These are phyloP conservation scores for Ceratocystis cubensis DNA, from an alignment of 2,329 filamentous ascomycete species.

Conservation along the genomic window DNA sequence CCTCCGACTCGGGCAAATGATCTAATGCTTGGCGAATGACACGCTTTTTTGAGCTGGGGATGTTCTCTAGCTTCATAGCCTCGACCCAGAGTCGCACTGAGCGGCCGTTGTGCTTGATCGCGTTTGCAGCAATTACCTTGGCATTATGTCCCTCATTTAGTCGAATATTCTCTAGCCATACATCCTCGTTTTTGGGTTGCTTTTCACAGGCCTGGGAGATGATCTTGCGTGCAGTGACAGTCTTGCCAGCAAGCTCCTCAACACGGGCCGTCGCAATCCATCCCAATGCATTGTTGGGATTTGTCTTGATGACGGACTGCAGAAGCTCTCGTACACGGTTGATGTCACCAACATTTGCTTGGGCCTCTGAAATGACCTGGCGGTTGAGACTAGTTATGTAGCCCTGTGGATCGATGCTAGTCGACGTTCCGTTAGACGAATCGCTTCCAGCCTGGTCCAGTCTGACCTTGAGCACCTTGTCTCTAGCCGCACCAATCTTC, in stretches of 20 bases:
- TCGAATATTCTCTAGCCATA: conserved; percentile 91
- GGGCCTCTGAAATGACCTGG: conserved; percentile 63
- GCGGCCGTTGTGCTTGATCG: conserved; percentile 79
- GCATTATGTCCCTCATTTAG: conserved; percentile 86
- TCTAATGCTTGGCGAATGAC: conserved; percentile 86
- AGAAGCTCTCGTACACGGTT: conserved; percentile 83
- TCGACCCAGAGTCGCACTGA: conserved; percentile 89
- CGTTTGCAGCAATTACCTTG: conserved; percentile 86
- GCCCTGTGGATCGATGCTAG: conserved; percentile 86
- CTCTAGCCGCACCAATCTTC: conserved; percentile 87
- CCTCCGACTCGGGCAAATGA: conserved; percentile 84
- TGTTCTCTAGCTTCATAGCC: conserved; percentile 82
- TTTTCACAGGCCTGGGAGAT: conserved; percentile 81
- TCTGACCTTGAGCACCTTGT: conserved; percentile 90
- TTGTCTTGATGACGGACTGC: conserved; percentile 96
- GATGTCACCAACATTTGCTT: conserved; percentile 83
- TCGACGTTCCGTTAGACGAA: conserved; percentile 63
- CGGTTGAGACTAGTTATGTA: conserved; percentile 88
- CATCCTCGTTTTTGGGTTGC: conserved; percentile 88
- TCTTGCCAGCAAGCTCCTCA: conserved; percentile 85
- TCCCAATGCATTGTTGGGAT: conserved; percentile 83
- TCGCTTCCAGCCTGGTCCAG: conserved; percentile 62
- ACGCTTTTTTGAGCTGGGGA: conserved; percentile 74
- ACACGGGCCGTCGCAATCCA: conserved; percentile 92
- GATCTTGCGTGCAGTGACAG: conserved; percentile 74